A percentile compares a stretch with the other conserved stretches of the same genome.
These are phyloP conservation scores for Rhytidiadelphus loreus DNA, from an alignment of 225 moss, liverwort and hornwort species.

Conservation along the genomic window DNA sequence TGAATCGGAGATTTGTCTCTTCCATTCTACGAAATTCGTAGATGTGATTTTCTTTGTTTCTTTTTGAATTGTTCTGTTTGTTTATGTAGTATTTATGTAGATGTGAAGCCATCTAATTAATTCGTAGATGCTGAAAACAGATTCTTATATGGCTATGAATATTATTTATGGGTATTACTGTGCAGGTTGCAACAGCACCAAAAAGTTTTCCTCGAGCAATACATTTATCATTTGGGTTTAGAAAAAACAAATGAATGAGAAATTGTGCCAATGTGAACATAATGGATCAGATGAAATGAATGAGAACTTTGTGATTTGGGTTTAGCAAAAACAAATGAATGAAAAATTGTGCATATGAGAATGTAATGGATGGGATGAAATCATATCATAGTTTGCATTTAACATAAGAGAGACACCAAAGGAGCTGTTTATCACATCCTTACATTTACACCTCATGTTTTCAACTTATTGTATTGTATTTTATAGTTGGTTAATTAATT, in stretches of 20 bases:
- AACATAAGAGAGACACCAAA: background rate
- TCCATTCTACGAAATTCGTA: background rate
- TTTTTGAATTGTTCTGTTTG: background rate
- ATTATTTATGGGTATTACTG: background rate
- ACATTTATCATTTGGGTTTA: too few species aligned
- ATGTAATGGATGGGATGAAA: background rate
- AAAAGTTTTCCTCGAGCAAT: too few species aligned
- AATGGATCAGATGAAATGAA: rapidly evolving
- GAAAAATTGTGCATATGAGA: too few species aligned
- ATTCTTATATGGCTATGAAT: background rate
- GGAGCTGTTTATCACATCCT: background rate
- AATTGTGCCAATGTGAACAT: too few species aligned
- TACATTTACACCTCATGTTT: background rate
- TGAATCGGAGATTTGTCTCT: background rate
- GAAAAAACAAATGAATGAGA: background rate
- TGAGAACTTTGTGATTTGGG: too few species aligned
- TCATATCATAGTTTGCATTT: rapidly evolving
- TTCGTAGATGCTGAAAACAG: background rate
- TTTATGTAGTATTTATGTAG: background rate
- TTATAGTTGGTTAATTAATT: background rate
- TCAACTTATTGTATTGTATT: background rate
- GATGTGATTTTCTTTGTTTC: background rate
- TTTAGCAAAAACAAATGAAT: too few species aligned
- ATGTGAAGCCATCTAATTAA: too few species aligned
- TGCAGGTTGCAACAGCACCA: background rate